Percentiles rank a stretch among this genome's conserved stretches.
Evolutionary conservation across 495 filamentous ascomycete genomes (phyloP).

Genomic region (Penicillium ochrochloron): DNA sequence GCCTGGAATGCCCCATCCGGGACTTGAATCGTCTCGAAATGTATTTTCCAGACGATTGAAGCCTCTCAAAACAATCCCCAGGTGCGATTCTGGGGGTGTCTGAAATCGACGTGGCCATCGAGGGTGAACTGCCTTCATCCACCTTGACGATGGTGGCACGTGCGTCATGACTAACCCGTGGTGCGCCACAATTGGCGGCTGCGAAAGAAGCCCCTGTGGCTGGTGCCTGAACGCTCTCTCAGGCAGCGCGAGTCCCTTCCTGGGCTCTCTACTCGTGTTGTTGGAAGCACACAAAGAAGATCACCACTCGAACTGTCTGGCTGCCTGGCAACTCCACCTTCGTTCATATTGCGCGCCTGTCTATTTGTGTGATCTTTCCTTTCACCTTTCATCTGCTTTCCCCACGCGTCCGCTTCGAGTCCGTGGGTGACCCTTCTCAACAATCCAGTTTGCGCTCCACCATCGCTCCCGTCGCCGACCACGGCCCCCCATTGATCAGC

Average conservation of each 20-base stretch:
- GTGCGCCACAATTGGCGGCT: constrained; percentile 18
- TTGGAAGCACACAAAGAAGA: constrained; percentile 5
- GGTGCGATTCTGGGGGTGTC: constrained; percentile 8
- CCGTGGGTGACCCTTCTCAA: constrained; percentile 25
- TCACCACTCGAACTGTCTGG: neutral
- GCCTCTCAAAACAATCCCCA: neutral
- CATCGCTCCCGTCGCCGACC: constrained; percentile 26
- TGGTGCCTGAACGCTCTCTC: constrained; percentile 11
- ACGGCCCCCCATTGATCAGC: constrained; percentile 24
- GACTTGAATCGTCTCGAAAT: constrained; percentile 1
- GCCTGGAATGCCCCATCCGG: constrained; percentile 6
- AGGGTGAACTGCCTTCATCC: constrained; percentile 15
- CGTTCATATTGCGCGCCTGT: constrained; percentile 2
- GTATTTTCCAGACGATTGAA: constrained; percentile 14
- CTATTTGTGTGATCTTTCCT: neutral
- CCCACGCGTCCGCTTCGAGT: constrained; percentile 32
- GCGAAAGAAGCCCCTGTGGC: constrained; percentile 7
- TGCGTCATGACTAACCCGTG: constrained; percentile 30
- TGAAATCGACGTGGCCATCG: constrained; percentile 1
- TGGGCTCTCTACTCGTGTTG: constrained; percentile 14
- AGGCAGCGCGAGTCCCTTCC: constrained; percentile 14
- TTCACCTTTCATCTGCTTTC: constrained; percentile 11
- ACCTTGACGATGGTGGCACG: constrained; percentile 26
- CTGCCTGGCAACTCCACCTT: constrained; percentile 4
- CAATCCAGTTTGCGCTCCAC: constrained; percentile 31